Conservation (phyloP, 2,329 filamentous ascomycete species). For the Epichloe glyceriae region DNA sequence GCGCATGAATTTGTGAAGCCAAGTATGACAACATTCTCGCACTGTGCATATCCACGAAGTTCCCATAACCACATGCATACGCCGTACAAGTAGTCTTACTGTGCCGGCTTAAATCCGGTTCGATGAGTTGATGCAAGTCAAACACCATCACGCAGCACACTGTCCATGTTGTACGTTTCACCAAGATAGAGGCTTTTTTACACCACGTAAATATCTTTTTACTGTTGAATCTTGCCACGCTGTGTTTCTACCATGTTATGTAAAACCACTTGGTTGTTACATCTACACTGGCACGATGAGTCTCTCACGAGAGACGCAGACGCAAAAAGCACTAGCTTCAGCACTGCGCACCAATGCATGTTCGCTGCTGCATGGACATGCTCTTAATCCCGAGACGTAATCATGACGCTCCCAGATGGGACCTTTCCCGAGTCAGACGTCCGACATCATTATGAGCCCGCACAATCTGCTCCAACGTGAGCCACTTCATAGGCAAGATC, state of each 20-base stretch:
- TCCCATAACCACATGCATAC: background rate
- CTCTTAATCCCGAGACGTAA: constrained; percentile 4
- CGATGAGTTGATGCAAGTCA: background rate
- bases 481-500: constrained; percentile 6
- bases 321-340: constrained; percentile 15
- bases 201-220: background rate
- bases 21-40: background rate
- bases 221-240: constrained; percentile 9
- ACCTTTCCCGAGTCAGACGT: background rate
- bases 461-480: constrained; percentile 9
- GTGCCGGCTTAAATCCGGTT: background rate
- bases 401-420: constrained; percentile 5
- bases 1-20: background rate
- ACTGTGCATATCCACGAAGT: background rate
- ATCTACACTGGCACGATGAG: constrained; percentile 9
- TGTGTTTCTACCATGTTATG: constrained; percentile 6
- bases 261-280: constrained; percentile 16
- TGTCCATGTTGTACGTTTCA: background rate
- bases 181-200: background rate
- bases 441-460: constrained; percentile 5
- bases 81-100: background rate
- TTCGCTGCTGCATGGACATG: constrained; percentile 1
- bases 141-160: background rate
- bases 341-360: background rate
- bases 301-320: constrained; percentile 6